phyloP scores from a whole-genome alignment of 1,139 yeast species.

The Citeromyces hawaiiensis region DNA sequence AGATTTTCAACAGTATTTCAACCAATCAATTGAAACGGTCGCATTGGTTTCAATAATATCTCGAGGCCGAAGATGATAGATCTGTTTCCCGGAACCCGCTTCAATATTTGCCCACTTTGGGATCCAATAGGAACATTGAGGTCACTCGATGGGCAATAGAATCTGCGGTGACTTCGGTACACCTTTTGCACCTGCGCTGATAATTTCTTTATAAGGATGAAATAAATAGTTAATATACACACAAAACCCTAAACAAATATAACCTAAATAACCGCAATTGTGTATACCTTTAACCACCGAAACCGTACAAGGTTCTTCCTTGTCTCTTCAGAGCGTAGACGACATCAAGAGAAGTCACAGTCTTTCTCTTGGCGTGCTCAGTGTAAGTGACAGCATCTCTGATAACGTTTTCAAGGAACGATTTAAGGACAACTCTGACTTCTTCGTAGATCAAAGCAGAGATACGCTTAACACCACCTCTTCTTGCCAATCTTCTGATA shows the following conservation, averaged over 20 bases:
- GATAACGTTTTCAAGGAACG: conserved; percentile 93
- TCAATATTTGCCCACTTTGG: no score
- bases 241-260: conserved; percentile 1
- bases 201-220: not conserved
- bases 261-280: not conserved
- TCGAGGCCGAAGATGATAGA: no score
- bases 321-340: conserved; percentile 99
- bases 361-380: conserved; percentile 99
- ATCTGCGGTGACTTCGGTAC: no score
- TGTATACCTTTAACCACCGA: conserved; percentile 72
- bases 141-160: no score
- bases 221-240: conserved; percentile 1
- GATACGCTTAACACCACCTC: conserved; percentile 99
- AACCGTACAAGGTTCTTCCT: conserved; percentile 99
- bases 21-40: no score
- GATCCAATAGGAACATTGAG: no score
- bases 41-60: no score
- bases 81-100: no score
- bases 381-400: conserved; percentile 99
- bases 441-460: conserved; percentile 98
- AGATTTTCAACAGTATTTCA: no score
- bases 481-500: conserved; percentile 98
- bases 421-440: conserved; percentile 93
- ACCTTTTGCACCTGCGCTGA: no score
- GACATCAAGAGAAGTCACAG: conserved; percentile 96